Conservation (phyloP, 331 rosid species). For the Malus hybrid region DNA sequence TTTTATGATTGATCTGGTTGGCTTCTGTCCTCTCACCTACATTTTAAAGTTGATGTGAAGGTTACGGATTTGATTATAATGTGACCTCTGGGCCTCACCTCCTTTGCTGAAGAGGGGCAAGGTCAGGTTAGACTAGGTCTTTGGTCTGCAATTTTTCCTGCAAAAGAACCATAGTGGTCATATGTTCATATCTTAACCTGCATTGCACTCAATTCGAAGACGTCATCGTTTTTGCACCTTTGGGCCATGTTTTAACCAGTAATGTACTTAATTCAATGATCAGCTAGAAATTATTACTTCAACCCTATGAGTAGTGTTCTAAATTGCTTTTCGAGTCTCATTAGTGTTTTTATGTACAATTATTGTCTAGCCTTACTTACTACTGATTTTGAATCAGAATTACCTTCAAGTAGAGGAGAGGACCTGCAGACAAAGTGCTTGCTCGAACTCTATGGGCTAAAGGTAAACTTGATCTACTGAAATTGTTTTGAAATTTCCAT, state of each 20-base stretch:
- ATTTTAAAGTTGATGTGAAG: not conserved
- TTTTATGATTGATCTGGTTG: not conserved
- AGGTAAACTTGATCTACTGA: constrained; percentile 58
- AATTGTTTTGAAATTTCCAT: not conserved
- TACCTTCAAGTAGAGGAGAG: constrained; percentile 95
- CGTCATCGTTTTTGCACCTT: not conserved
- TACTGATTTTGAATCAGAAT: constrained; percentile 49
- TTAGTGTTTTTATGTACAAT: not conserved
- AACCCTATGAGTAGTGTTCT: not conserved
- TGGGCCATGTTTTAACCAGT: not conserved
- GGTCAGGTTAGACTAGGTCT: not conserved
- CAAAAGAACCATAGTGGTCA: not conserved
- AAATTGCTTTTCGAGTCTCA: not conserved
- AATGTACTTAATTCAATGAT: not conserved
- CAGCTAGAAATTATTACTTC: not conserved
- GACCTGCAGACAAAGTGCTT: constrained; percentile 91
- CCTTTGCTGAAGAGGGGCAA: not conserved
- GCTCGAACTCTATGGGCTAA: constrained; percentile 85
- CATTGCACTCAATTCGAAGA: not conserved
- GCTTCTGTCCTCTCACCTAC: not conserved
- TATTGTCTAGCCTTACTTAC: constrained; percentile 16
- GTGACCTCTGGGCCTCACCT: not conserved
- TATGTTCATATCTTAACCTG: not conserved
- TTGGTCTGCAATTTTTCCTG: not conserved
- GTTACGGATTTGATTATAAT: not conserved